phyloP scores from a whole-genome alignment of 192 early-diverging fungal species.

The Backusella morwellensis region DNA sequence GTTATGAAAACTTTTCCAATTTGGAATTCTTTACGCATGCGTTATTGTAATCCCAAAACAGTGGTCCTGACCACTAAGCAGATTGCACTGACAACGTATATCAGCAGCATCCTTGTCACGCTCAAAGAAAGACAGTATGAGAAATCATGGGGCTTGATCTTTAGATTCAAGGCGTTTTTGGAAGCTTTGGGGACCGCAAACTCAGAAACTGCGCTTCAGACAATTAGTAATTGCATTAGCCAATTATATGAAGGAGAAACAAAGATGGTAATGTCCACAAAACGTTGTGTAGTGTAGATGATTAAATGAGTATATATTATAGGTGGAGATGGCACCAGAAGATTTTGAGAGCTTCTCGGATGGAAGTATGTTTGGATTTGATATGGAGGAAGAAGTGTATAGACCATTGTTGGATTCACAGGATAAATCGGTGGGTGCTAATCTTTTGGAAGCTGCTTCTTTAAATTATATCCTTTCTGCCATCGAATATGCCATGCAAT shows the following conservation, averaged over 20 bases:
- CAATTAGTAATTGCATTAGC: neutral
- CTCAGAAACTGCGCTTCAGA: neutral
- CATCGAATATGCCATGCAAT: slow-evolving; percentile 33
- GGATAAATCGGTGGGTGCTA: slow-evolving; percentile 18
- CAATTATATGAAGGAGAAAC: slow-evolving; percentile 3
- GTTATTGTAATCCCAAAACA: neutral
- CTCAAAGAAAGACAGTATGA: slow-evolving; percentile 35
- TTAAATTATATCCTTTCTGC: slow-evolving; percentile 26
- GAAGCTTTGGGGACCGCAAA: slow-evolving; percentile 11
- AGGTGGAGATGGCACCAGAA: slow-evolving; percentile 36
- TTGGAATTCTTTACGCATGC: slow-evolving; percentile 15
- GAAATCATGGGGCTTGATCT: slow-evolving; percentile 34
- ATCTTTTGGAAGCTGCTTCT: slow-evolving; percentile 35
- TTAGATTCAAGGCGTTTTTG: slow-evolving; percentile 6
- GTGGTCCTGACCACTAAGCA: slow-evolving; percentile 4
- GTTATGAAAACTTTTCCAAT: slow-evolving; percentile 21
- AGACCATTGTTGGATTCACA: slow-evolving; percentile 12
- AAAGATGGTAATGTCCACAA: slow-evolving; percentile 16
- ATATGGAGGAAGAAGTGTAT: slow-evolving; percentile 34
- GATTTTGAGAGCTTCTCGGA: slow-evolving; percentile 38
- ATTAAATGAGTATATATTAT: neutral
- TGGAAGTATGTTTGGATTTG: slow-evolving; percentile 33
- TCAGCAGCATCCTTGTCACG: slow-evolving; percentile 24
- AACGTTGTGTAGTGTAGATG: neutral
- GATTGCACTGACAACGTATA: slow-evolving; percentile 27